These are phyloP conservation scores for Penicillium freii DNA, from an alignment of 2,329 filamentous ascomycete genomes.

Conservation along the genomic window DNA sequence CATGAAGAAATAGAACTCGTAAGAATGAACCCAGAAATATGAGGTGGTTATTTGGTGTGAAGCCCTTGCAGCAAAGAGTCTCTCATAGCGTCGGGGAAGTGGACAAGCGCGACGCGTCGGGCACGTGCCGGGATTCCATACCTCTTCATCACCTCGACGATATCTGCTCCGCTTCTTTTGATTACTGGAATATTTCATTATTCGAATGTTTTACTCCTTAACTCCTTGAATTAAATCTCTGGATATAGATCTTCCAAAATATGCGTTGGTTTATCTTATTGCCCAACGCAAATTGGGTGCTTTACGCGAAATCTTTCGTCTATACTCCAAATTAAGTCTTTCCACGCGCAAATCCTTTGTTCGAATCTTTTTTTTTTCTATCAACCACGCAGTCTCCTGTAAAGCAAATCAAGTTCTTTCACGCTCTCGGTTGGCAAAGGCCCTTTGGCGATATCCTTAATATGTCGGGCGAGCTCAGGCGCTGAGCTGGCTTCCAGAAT, in stretches of 20 bases:
- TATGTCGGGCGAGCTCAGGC: conserved; percentile 34
- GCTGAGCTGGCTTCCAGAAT: conserved; percentile 37
- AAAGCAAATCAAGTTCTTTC: conserved; percentile 12
- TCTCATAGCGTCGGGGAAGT: conserved; percentile 14
- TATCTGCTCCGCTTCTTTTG: conserved; percentile 7
- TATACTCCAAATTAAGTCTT: neutral
- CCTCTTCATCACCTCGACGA: conserved; percentile 23
- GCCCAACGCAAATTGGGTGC: neutral
- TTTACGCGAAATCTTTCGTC: conserved; percentile 1
- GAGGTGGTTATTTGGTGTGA: conserved; percentile 14
- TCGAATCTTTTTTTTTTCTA: neutral
- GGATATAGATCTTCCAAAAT: neutral
- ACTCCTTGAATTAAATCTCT: neutral
- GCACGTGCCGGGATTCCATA: conserved; percentile 30
- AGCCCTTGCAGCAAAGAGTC: conserved; percentile 13
- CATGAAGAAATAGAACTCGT: conserved; percentile 19
- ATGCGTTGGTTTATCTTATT: neutral
- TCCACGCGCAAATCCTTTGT: neutral
- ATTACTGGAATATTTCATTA: neutral
- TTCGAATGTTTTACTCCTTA: neutral
- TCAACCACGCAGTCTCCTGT: neutral
- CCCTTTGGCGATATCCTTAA: conserved; percentile 31
- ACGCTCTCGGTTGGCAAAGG: conserved; percentile 28
- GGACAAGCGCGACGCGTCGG: conserved; percentile 26
- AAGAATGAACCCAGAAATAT: conserved; percentile 14